Evolutionary conservation across 2,329 filamentous ascomycete genomes (phyloP), one percentile per base, ranked within the genome.

Genomic region (Colletotrichum sp.): DNA sequence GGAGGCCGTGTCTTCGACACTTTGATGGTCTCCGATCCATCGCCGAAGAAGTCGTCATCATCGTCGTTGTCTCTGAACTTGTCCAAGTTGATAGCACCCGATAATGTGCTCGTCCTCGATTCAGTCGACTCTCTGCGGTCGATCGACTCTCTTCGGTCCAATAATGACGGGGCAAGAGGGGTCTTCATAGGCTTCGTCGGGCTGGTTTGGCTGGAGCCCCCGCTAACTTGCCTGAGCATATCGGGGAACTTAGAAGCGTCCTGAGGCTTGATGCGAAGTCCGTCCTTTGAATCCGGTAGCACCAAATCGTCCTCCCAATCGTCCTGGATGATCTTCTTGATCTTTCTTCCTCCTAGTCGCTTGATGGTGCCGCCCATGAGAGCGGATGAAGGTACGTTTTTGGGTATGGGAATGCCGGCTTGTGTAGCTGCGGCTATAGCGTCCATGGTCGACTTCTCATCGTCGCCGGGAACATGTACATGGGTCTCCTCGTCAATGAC

Each of bases 291-390:
- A 52, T 89, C 89, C 5, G 94, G 93, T 18, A 96, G 84, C 80
- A 95, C 94, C 65, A 96, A 85, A 80, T 96, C 95, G 79, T 96
- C 94, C 77, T 92, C 93, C 93, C 95, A 96, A 83, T 96, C 95
- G 80, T 96, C 94, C 78, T 95, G 92, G 75, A 95, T 91, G 55
- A 93, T 92, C 81, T 92, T 94, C 81, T 92, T 93, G 24, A 94
- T 89, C 81, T 93, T 95, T 79, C 92, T 91, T 75, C 92, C 92
- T 66, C 96, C 96, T 39, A 99, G 89, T 79, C 96, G 91, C 87
- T 98, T 98, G 82, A 99, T 99, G 12, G 96, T 96, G 69, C 97
- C 97, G 69, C 96, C 96, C 83, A 97, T 91, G 57, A 99, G 88
- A 34, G 97, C 97, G 24, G 96, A 98, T 34, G 95, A 92, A 2